phyloP scores from a whole-genome alignment of 1,139 yeast species.

The Candida neerlandica region DNA sequence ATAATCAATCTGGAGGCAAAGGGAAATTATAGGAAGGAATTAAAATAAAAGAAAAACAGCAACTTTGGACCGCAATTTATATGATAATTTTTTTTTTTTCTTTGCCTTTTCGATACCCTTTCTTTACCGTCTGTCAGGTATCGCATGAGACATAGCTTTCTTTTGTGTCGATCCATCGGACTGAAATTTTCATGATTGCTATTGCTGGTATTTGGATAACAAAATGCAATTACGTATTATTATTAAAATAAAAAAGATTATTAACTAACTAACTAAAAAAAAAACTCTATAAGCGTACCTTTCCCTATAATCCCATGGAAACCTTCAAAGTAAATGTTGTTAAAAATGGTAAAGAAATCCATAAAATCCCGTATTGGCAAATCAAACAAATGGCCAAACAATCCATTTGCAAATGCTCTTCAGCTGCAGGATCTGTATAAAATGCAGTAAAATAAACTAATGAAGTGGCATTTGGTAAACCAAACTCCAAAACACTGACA shows the following conservation, averaged over 20 bases:
- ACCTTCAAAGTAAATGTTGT: constrained; percentile 59
- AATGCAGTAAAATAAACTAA: constrained; percentile 84
- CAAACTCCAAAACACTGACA: constrained; percentile 73
- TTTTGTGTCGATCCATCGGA: not conserved
- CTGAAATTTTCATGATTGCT: not conserved
- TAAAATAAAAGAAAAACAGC: not conserved
- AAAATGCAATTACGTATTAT: not conserved
- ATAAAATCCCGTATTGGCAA: constrained; percentile 63
- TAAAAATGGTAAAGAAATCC: constrained; percentile 65
- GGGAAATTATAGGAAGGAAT: too few species aligned
- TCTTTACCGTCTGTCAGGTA: not conserved
- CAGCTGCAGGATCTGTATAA: constrained; percentile 66
- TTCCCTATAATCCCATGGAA: constrained; percentile 25
- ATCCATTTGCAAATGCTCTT: constrained; percentile 75
- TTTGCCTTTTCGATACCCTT: not conserved
- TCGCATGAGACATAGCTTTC: not conserved
- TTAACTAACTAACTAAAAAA: not conserved
- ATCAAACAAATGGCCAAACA: constrained; percentile 75
- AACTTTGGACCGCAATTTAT: not conserved
- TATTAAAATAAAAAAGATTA: not conserved
- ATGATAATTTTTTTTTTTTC: not conserved
- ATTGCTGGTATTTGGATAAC: not conserved
- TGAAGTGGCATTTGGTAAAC: constrained; percentile 85
- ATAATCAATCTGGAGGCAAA: not conserved
- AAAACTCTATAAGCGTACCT: not conserved